Evolutionary conservation across 2,329 filamentous ascomycete genomes (phyloP), one percentile per base, ranked within the genome.

Genomic region (Xylariaceae sp.): DNA sequence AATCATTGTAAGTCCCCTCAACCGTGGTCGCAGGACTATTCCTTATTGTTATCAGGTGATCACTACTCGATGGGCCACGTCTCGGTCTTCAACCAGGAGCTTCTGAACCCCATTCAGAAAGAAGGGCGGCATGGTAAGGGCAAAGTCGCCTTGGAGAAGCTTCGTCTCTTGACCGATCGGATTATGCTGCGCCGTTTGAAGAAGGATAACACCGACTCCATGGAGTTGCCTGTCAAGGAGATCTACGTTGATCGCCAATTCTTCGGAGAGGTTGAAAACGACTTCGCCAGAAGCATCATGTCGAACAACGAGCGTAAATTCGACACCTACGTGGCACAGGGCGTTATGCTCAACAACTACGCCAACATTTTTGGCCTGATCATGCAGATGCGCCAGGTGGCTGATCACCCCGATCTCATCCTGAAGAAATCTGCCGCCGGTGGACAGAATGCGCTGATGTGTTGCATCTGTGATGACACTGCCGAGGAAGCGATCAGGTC

Each of bases 291-390:
- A 36, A 94, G 87, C 50, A 94, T 98, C 67, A 98, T 96, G 87
- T 86, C 80, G 12, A 94, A 85, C 53, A 83, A 85, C 6, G 76
- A 81, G 38, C 82, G 92, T 40, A 80, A 88, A 49, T 98, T 96
- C 46, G 86, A 96, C 53, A 96, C 89, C 0, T 98, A 96, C 46
- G 92, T 96, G 23, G 83, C 87, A 13, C 85, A 88, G 43, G 89
- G 88, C 64, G 90, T 96, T 14, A 77, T 98, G 60, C 73, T 98
- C 40, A 88, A 96, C 68, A 94, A 95, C 56, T 96, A 96, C 49
- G 92, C 92, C 64, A 98, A 98, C 57, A 96, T 98, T 45, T 98
- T 98, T 51, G 90, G 89, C 53, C 72, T 98, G 35, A 95, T 98
- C 53, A 96, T 96, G 87, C 89, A 94, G 59, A 96, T 98, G 90